Percentiles rank a stretch among this genome's conserved stretches.
Evolutionary conservation across 2,329 filamentous ascomycete species (phyloP).

Genomic region (Blastomyces emzantsi): DNA sequence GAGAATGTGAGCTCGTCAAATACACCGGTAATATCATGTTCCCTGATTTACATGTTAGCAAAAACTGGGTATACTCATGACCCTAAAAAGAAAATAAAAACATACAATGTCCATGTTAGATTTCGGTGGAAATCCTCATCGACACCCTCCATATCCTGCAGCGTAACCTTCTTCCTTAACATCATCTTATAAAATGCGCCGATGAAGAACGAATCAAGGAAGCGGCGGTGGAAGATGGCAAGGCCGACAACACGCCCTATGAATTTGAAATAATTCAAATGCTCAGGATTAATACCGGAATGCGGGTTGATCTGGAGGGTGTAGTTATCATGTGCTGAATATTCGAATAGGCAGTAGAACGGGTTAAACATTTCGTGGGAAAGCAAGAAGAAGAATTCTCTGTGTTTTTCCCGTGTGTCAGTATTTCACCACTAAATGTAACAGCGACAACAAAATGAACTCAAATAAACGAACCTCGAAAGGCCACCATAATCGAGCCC

Average conservation of each 20-base stretch:
- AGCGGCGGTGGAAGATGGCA: conserved; percentile 95
- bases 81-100: conserved; percentile 12
- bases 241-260: conserved; percentile 95
- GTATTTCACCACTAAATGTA: not conserved
- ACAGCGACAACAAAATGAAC: not conserved
- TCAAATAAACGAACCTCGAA: conserved; percentile 51
- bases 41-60: conserved; percentile 38
- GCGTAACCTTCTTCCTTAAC: conserved; percentile 77
- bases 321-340: conserved; percentile 99
- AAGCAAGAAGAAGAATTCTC: conserved; percentile 98
- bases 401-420: conserved; percentile 23
- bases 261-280: conserved; percentile 99
- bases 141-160: conserved; percentile 98
- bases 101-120: conserved; percentile 82
- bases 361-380: conserved; percentile 99
- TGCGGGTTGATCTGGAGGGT: conserved; percentile 99
- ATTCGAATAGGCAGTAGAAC: conserved; percentile 99
- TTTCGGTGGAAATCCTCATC: conserved; percentile 97
- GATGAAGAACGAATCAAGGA: conserved; percentile 98
- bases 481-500: conserved; percentile 96
- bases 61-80: not conserved
- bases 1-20: conserved; percentile 84
- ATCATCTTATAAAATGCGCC: conserved; percentile 99
- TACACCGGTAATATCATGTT: conserved; percentile 94
- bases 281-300: conserved; percentile 97